Conservation (phyloP, 2,329 filamentous ascomycete genomes). For the Lasiodiplodia citricola region DNA sequence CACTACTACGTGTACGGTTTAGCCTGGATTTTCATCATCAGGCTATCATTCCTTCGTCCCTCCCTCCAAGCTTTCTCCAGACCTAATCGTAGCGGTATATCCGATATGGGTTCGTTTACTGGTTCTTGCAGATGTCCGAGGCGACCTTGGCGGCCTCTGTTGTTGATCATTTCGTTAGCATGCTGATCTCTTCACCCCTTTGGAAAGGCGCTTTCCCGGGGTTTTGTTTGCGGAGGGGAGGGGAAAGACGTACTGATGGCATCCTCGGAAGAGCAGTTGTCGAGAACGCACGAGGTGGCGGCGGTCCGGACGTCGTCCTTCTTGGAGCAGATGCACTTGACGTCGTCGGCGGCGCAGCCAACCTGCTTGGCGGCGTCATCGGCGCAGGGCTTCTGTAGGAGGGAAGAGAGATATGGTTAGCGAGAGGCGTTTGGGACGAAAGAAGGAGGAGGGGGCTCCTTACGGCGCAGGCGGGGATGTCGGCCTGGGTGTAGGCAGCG, state of each 20-base stretch:
- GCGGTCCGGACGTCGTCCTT: background rate
- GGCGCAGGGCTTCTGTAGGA: slow-evolving; percentile 1
- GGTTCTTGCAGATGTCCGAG: slow-evolving; percentile 5
- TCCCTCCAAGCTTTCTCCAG: too few species aligned
- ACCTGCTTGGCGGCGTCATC: background rate
- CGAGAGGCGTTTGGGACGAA: background rate
- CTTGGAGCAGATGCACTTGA: slow-evolving; percentile 2
- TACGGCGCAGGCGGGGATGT: slow-evolving; percentile 12
- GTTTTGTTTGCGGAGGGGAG: background rate
- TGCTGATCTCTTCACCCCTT: background rate
- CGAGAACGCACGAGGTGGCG: background rate
- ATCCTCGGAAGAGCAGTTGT: slow-evolving; percentile 1
- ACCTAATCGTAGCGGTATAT: background rate
- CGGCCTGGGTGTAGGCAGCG: background rate
- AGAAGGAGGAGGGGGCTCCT: background rate
- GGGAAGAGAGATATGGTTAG: background rate
- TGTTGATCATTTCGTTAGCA: background rate
- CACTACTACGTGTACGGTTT: background rate
- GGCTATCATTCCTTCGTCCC: background rate
- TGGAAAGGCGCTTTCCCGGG: too few species aligned
- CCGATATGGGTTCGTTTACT: background rate
- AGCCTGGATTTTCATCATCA: background rate
- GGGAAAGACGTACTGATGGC: background rate
- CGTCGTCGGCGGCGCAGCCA: background rate
- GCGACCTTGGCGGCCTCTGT: slow-evolving; percentile 10